These are phyloP conservation scores for Cyberlindnera subsufficiens DNA, from an alignment of 805 yeast genomes.

Conservation along the genomic window DNA sequence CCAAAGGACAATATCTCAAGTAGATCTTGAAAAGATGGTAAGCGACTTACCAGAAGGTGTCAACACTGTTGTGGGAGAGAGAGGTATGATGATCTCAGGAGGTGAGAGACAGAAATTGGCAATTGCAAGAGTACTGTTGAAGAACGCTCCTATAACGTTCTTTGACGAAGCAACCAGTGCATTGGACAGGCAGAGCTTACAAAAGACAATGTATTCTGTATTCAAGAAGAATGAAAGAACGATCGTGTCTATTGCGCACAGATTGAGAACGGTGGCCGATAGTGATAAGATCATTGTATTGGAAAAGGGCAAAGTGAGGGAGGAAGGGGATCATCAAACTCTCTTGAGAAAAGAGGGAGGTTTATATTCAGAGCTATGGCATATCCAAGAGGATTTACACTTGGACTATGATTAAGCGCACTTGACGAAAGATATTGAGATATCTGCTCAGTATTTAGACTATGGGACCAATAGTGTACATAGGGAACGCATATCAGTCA, in stretches of 20 bases:
- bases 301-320: constrained; percentile 70
- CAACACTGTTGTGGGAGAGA: constrained; percentile 89
- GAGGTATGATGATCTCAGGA: constrained; percentile 99
- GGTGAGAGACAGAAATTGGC: constrained; percentile 97
- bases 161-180: constrained; percentile 98
- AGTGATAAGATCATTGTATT: constrained; percentile 89
- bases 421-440: no score
- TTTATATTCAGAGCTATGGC: constrained; percentile 80
- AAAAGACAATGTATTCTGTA: constrained; percentile 65
- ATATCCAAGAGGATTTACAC: constrained; percentile 79
- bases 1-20: constrained; percentile 52
- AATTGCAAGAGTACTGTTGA: constrained; percentile 82
- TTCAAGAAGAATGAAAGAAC: constrained; percentile 59
- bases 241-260: constrained; percentile 87
- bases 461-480: no score
- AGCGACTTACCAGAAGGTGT: constrained; percentile 76
- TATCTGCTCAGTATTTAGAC: no score
- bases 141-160: constrained; percentile 83
- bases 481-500: no score
- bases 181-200: constrained; percentile 78
- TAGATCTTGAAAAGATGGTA: constrained; percentile 61
- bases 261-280: constrained; percentile 90
- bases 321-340: constrained; percentile 77
- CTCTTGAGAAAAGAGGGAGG: constrained; percentile 51
- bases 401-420: constrained; percentile 22